phyloP scores from a whole-genome alignment of 2,329 filamentous ascomycete genomes.

The Colletotrichum cereale region DNA sequence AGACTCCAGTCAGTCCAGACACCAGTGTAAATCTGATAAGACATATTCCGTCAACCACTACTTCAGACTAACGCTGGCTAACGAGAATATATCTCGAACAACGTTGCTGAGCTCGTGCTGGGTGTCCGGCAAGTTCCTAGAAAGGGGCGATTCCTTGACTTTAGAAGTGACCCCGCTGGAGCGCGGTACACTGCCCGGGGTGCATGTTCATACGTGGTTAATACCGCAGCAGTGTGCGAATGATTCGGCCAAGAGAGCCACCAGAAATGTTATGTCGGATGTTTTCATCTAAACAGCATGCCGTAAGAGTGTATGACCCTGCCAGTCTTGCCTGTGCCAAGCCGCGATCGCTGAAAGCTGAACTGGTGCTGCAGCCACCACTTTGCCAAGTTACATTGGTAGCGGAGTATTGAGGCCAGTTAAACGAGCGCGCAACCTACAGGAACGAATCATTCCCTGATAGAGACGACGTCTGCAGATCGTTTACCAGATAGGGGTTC shows the following conservation, averaged over 20 bases:
- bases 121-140: background rate
- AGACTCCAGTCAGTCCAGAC: conserved; percentile 51
- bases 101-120: background rate
- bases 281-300: background rate
- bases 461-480: background rate
- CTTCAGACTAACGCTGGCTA: no score
- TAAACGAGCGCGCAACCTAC: background rate
- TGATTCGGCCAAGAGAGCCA: background rate
- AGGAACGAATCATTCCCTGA: background rate
- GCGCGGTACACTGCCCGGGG: background rate
- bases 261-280: background rate
- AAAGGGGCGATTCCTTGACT: background rate
- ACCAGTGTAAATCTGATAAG: conserved; percentile 44
- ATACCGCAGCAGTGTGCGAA: background rate
- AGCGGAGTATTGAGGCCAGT: background rate
- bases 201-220: background rate
- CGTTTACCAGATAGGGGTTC: background rate
- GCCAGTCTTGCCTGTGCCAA: background rate
- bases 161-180: background rate
- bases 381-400: background rate
- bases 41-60: background rate
- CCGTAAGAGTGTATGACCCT: background rate
- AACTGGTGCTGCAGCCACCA: background rate
- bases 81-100: background rate
- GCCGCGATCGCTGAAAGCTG: background rate